Evolutionary conservation across 2,329 filamentous ascomycete genomes (phyloP), one percentile per base, ranked within the genome.

Genomic region (Chaetomium strumarium): DNA sequence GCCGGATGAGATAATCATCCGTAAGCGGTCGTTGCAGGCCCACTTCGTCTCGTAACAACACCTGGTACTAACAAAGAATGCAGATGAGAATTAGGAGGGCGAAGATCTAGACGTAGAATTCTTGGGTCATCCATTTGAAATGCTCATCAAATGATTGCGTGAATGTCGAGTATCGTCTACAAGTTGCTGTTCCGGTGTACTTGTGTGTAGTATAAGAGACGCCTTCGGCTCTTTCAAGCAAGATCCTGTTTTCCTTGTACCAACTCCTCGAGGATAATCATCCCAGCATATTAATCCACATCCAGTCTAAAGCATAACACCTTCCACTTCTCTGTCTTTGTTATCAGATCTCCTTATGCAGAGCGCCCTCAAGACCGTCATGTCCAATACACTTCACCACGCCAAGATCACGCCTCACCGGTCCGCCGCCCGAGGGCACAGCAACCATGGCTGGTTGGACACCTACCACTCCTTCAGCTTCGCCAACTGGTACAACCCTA

Each of bases 391-490:
- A 37, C 80, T 86, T 55, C 70, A 75, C 36, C 79, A 86, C 69
- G 84, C 83, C 62, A 88, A 86, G 63, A 86, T 95, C 72, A 80
- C 79, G 36, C 85, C 85, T 49, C 87, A 90, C 58, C 82, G 80
- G 53, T 93, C 87, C 60, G 74, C 76, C 54, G 75, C 79, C 41
- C 80, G 90, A 47, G 90, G 90, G 31, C 86, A 91, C 68, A 79
- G 81, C 34, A 81, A 95, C 67, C 88, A 95, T 68, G 88, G 86
- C 68, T 95, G 90, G 90, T 80, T 95, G 9, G 86, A 92, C 72
- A 85, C 85, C 8, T 93, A 87, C 72, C 89, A 95, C 74, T 88
- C 85, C 58, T 95, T 95, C 75, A 85, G 80, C 63, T 95, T 95
- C 69, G 88, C 88, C 39, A 76, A 78, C 64, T 82, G 77, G 77